Evolutionary conservation across 2,329 filamentous ascomycete genomes (phyloP), one percentile per base, ranked within the genome.

Genomic region (Apiospora phragmitis): DNA sequence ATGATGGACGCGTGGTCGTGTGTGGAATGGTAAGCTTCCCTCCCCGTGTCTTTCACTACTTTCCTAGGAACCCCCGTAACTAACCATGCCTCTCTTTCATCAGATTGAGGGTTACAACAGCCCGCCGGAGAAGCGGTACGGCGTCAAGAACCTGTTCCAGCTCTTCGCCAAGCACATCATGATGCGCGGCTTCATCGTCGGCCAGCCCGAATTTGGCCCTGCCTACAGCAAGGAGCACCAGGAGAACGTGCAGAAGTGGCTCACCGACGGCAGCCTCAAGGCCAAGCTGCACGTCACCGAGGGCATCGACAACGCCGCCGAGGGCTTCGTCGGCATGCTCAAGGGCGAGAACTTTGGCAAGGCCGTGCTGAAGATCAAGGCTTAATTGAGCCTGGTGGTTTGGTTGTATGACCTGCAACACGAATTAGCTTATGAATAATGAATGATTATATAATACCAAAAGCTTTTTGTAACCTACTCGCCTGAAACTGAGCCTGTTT

Each of bases 341-440:
- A 80, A 88, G 77, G 94, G 94, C 66, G 88, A 92, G 81, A 97
- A 97, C 84, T 93, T 94, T 82, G 94, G 94, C 75, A 97, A 97
- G 88, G 92, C 93, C 21, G 88, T 96, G 55, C 32, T 62, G 18
- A 62, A 38, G 55, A 62, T 62, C 55, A 62, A 62, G 55, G 29
- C 32, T 38, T 62, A 62, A 24, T n/a, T n/a, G 4, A 24, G n/a
- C n/a, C n/a, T 1, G n/a, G 26, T 21, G 12, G 1, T 4, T 55
- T 18, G 8, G 21, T 24, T 26, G 9, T 21, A 35, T n/a, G 18
- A 59, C 1, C 32, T n/a, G 32, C 55, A n/a, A 4, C 1, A 38
- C 11, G 18, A 55, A 1, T n/a, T 14, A 26, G n/a, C 21, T 62
- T 62, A 62, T n/a, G 55, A 62, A 38, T 62, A 38, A 62, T 62